A percentile compares a stretch with the other conserved stretches of the same genome.
Conservation (phyloP, 2,329 filamentous ascomycete species). For the Hymenoscyphus occultus region DNA sequence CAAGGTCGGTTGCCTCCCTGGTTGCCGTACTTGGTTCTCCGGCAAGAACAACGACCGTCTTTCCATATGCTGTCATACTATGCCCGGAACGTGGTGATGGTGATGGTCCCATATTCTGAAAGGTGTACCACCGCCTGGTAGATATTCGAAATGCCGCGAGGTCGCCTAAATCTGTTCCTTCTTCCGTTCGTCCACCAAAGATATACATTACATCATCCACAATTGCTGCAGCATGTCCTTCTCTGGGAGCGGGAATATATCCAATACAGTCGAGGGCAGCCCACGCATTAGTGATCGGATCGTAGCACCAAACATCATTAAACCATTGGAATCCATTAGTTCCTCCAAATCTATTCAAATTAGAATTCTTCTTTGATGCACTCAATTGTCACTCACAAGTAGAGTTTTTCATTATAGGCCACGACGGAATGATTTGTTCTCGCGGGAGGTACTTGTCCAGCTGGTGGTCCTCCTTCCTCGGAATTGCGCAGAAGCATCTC, state of each 20-base stretch:
- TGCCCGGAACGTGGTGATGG: constrained; percentile 92
- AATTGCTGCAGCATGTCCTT: constrained; percentile 89
- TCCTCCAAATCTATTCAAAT: constrained; percentile 73
- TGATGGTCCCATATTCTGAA: constrained; percentile 98
- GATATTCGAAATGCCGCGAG: constrained; percentile 81
- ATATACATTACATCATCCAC: constrained; percentile 99
- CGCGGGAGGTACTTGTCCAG: constrained; percentile 73
- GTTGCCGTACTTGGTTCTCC: constrained; percentile 90
- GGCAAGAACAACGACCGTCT: constrained; percentile 86
- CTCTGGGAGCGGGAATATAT: constrained; percentile 89
- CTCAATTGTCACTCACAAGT: constrained; percentile 62
- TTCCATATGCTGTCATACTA: constrained; percentile 94
- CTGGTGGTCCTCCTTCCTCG: constrained; percentile 56
- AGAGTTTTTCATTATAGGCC: constrained; percentile 89
- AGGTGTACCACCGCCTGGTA: constrained; percentile 94
- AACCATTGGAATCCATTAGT: constrained; percentile 97
- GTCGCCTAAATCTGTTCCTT: constrained; percentile 88
- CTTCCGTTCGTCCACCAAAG: constrained; percentile 92
- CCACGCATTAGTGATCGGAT: constrained; percentile 80
- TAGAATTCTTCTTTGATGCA: constrained; percentile 14
- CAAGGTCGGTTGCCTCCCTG: constrained; percentile 77
- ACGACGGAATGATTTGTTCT: constrained; percentile 94
- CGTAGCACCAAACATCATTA: constrained; percentile 98
- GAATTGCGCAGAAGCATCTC: constrained; percentile 82
- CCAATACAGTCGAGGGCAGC: constrained; percentile 90